Base-by-base conservation (phyloP, 345 rosid species). In the Trapa bicornis region DNA sequence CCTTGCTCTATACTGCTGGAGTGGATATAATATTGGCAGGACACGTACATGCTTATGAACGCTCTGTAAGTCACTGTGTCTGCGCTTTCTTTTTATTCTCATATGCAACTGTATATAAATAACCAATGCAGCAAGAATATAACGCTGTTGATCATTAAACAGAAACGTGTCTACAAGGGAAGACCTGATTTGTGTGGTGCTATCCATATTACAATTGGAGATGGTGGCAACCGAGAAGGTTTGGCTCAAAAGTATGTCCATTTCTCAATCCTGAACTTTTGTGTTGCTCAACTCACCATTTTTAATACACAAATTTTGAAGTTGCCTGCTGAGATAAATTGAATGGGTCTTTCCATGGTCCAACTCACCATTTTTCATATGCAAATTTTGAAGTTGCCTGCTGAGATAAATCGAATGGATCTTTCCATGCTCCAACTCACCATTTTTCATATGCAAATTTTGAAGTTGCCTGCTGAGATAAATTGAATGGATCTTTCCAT, bases 171-270 rank as follows among this genome's bases (percentile, higher is more conserved):
- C 47, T 68, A 78, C 75, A 77, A 81, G 52, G 91, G 96, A 74
- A 86, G 72, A 60, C 75, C 79, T 37, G 87, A 89, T 80, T 80
- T 75, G 13, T 89, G 97, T 65, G 97, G 97, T 71, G 71, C 91
- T 3, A 77, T 91, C 57, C 92, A 95, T 81, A 83, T 91, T 73
- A 87, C 99, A 0, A 85, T 91, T 29, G 96, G 99, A 3, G 92
- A 91, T 80, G 99, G 99, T 67, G 99, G 99, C 65, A 91, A 94
- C 78, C 75, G 75, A 81, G 97, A 94, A 84, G 97, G 99, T 61
- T 73, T 94, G 76, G 97, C 96, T 67, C 80, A 65, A 57, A 83
- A 72, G 99, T 87, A 86, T 61, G 85, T 35, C 29, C 33, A 13
- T 64, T 43, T 54, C 63, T 35, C 4, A 58, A 58, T 0, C 12